Conservation (phyloP, 768 basidiomycete genomes). For the Mycena latifolia region DNA sequence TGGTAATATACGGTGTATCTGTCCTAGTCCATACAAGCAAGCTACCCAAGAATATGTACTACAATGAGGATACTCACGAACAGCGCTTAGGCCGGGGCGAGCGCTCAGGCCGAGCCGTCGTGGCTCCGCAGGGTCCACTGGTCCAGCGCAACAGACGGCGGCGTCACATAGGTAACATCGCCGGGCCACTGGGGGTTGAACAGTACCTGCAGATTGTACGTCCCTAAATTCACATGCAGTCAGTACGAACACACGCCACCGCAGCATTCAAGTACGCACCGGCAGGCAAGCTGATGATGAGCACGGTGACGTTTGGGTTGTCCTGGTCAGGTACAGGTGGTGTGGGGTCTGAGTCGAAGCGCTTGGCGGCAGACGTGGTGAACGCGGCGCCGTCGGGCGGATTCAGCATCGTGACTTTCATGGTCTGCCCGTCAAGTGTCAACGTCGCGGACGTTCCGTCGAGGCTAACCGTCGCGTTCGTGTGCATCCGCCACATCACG, state of each 20-base stretch:
- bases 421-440: conserved; percentile 74
- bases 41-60: neutral
- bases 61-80: neutral
- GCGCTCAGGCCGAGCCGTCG: conserved; percentile 43
- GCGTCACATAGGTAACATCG: conserved; percentile 72
- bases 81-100: too few relatives aligned
- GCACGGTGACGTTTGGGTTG: conserved; percentile 85
- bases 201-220: conserved; percentile 84
- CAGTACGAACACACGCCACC: too few relatives aligned
- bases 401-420: conserved; percentile 76
- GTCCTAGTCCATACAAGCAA: conserved; percentile 3
- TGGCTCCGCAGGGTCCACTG: conserved; percentile 88
- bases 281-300: conserved; percentile 78
- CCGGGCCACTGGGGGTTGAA: conserved; percentile 94
- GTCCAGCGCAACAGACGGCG: conserved; percentile 76
- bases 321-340: conserved; percentile 75
- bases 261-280: conserved; percentile 59
- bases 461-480: conserved; percentile 84
- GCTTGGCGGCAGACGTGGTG: conserved; percentile 62
- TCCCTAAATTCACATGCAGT: conserved; percentile 29
- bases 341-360: conserved; percentile 70
- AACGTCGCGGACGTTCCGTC: conserved; percentile 80
- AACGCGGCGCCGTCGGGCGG: conserved; percentile 77
- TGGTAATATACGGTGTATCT: neutral
- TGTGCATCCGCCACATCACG: conserved; percentile 96